Conservation (phyloP, 106 monocot species). For the Acorus calamus region DNA sequence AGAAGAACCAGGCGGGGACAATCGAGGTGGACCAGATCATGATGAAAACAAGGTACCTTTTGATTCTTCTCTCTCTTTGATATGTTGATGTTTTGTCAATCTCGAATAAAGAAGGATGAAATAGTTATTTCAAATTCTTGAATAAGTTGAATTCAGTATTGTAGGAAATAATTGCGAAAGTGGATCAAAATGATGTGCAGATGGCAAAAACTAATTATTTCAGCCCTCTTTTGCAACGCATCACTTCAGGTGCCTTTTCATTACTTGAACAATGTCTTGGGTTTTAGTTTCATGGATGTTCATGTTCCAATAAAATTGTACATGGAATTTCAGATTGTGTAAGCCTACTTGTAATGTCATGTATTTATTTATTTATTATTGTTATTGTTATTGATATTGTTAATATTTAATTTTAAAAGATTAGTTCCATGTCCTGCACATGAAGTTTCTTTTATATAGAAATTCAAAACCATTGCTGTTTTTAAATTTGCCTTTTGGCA, state of each 20-base stretch:
- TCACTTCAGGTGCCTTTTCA: constrained; percentile 16
- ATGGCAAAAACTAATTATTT: constrained; percentile 27
- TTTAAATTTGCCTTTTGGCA: no score
- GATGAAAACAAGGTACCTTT: constrained; percentile 19
- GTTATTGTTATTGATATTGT: no score
- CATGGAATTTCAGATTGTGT: no score
- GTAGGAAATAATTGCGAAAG: constrained; percentile 23
- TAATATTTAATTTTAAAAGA: no score
- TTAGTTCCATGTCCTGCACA: no score
- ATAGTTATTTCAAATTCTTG: no score
- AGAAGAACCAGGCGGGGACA: constrained; percentile 12
- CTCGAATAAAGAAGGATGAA: background rate
- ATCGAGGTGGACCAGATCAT: constrained; percentile 27
- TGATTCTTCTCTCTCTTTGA: background rate
- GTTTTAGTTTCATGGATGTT: background rate
- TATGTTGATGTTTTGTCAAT: background rate
- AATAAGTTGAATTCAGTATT: background rate
- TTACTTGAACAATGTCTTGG: background rate
- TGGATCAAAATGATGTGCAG: constrained; percentile 26
- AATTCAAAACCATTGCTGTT: no score
- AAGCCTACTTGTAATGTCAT: no score
- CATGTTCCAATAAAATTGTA: no score
- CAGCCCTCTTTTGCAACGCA: constrained; percentile 17
- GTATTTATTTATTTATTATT: no score
- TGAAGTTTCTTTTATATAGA: no score